Conservation (phyloP, 2,329 filamentous ascomycete genomes). For the Aspergillus calidoustus region DNA sequence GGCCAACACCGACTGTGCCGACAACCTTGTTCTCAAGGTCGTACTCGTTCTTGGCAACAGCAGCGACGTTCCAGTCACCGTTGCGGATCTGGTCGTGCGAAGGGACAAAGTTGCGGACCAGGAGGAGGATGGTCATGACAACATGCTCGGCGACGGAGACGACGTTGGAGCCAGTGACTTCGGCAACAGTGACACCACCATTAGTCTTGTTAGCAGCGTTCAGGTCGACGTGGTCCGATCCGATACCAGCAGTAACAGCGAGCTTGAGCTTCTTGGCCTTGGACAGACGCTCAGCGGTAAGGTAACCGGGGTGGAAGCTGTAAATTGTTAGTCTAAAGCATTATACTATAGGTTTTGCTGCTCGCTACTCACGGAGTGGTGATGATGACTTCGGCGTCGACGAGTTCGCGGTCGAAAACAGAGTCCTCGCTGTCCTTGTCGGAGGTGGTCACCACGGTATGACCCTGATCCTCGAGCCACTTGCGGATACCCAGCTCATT, state of each 20-base stretch:
- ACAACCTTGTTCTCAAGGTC: constrained; percentile 98
- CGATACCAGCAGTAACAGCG: constrained; percentile 94
- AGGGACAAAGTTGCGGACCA: constrained; percentile 98
- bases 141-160: constrained; percentile 99
- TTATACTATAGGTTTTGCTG: not conserved
- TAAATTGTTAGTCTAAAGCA: constrained; percentile 17
- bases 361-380: constrained; percentile 77
- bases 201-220: constrained; percentile 98
- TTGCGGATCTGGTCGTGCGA: constrained; percentile 89
- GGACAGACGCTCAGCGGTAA: constrained; percentile 91
- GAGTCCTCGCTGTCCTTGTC: constrained; percentile 97
- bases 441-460: constrained; percentile 94
- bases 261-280: constrained; percentile 99
- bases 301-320: constrained; percentile 97
- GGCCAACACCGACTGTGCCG: constrained; percentile 94
- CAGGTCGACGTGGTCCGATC: constrained; percentile 97
- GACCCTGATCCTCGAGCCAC: constrained; percentile 96
- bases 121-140: constrained; percentile 95
- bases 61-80: constrained; percentile 95
- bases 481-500: constrained; percentile 97
- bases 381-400: constrained; percentile 98
- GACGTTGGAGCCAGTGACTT: constrained; percentile 98
- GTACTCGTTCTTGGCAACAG: constrained; percentile 96
- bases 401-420: constrained; percentile 91
- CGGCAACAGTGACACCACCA: constrained; percentile 93